Evolutionary conservation across 768 basidiomycete genomes (phyloP), one percentile per base, ranked within the genome.

Genomic region (Boletus reticulatus): DNA sequence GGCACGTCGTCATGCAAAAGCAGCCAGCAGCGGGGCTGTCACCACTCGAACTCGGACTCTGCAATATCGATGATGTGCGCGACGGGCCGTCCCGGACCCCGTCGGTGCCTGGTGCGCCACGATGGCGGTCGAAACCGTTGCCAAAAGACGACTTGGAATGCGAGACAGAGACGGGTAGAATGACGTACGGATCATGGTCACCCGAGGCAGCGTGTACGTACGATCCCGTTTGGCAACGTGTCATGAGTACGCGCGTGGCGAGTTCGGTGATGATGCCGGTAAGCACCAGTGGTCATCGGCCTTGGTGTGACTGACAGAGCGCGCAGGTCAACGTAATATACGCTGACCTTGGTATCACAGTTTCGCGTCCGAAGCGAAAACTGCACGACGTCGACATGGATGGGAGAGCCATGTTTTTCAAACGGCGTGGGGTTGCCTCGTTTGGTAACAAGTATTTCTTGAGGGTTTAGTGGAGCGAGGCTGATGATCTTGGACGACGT

Each of bases 61-160:
- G 13, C 16, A 17, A 16, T 20, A 7, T 46, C 44, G 41, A 56
- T 49, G 17, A 59, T 50, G 7, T 39, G 53, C 27, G 27, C 17
- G 19, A 34, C 24, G 0, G 14, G 32, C 32, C 53, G 17, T 22
- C 43, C 17, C 34, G 31, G 3, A 34, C 27, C 27, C 27, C 9
- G 3, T 11, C 49, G 10, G 55, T 46, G n/a, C 70, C 66, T 1
- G 65, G 61, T 31, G 69, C 71, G 17, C 69, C 69, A 17, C 62
- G 60, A 27, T 58, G 61, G 52, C 48, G 22, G 19, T 20, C 62
- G n/a, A 50, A 6, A 17, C 50, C 62, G 11, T 41, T 71, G 43
- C 69, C 70, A 13, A 55, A 60, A 19, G 56, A 54, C n/a, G 60
- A 53, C 0, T 19, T 12, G 27, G 24, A n/a, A 13, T 16, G 14